These are phyloP conservation scores for Verticillium dahliae DNA, from an alignment of 2,329 filamentous ascomycete genomes.

Conservation along the genomic window DNA sequence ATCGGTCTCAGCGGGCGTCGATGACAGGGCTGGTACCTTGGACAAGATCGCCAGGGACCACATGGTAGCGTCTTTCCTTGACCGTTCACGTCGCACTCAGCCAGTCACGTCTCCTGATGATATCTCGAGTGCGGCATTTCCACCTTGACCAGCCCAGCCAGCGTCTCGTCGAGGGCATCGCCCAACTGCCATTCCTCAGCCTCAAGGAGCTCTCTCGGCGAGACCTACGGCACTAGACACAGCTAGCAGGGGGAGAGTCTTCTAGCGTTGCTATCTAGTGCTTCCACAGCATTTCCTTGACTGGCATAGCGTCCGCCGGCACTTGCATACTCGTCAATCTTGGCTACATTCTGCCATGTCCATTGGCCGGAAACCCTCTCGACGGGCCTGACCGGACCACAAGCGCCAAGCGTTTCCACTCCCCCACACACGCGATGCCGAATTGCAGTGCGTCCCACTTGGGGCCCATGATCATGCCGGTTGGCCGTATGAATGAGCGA, in stretches of 20 bases:
- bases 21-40: background rate
- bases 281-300: background rate
- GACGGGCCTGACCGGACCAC: background rate
- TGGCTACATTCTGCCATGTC: background rate
- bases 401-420: background rate
- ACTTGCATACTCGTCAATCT: background rate
- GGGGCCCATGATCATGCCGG: background rate
- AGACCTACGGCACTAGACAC: background rate
- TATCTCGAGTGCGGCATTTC: background rate
- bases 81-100: background rate
- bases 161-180: background rate
- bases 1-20: background rate
- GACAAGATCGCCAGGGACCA: background rate
- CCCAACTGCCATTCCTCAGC: background rate
- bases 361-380: background rate
- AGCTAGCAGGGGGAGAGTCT: background rate
- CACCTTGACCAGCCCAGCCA: background rate
- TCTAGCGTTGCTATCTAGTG: background rate
- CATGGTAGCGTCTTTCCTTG: background rate
- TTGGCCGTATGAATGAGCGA: slow-evolving; percentile 10
- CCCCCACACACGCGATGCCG: background rate
- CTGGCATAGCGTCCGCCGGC: background rate
- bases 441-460: background rate
- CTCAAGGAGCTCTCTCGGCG: slow-evolving; percentile 2
- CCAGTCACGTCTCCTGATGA: background rate